Evolutionary conservation across 2,329 filamentous ascomycete genomes (phyloP).

Genomic region (Pseudophaeomoniella oleicola): DNA sequence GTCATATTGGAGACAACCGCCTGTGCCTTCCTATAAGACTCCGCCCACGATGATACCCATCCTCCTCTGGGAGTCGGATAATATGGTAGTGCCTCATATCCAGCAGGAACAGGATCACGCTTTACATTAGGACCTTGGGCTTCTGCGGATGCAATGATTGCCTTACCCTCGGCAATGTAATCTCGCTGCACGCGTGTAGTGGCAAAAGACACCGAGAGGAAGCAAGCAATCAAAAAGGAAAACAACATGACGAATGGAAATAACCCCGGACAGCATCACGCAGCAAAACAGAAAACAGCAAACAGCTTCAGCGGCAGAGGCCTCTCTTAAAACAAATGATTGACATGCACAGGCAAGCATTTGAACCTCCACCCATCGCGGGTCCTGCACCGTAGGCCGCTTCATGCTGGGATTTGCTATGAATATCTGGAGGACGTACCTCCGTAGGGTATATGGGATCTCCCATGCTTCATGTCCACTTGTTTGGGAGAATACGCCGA

Average conservation of each 20-base stretch:
- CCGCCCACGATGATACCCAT: constrained; percentile 53
- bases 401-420: no score
- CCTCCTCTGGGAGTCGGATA: constrained; percentile 62
- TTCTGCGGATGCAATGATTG: not conserved
- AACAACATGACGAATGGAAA: not conserved
- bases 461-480: no score
- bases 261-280: no score
- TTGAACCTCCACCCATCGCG: no score
- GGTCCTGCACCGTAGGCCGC: no score
- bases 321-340: no score
- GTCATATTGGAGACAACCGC: constrained; percentile 60
- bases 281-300: no score
- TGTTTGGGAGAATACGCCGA: no score
- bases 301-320: no score
- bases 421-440: no score
- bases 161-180: not conserved
- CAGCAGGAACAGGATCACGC: not conserved
- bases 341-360: no score
- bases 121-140: not conserved
- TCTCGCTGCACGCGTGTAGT: not conserved
- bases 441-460: no score
- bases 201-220: not conserved
- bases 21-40: constrained; percentile 56
- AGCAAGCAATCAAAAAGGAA: not conserved
- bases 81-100: constrained; percentile 1